Percentiles rank a stretch among this genome's conserved stretches.
These are phyloP conservation scores for Penicillium antarcticum DNA, from an alignment of 495 filamentous ascomycete species.

Conservation along the genomic window DNA sequence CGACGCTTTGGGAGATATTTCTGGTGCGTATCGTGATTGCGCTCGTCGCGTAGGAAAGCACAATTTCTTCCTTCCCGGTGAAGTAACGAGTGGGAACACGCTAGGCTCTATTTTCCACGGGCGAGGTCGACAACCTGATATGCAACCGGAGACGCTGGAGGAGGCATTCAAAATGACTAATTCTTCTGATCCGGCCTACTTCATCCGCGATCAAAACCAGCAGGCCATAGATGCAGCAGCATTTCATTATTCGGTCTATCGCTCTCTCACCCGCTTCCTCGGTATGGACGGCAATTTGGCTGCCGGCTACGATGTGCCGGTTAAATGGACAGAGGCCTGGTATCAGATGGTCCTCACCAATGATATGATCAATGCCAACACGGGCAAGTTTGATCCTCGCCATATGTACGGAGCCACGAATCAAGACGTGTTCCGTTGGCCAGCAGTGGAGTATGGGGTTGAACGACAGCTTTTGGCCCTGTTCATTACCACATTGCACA, in stretches of 20 bases:
- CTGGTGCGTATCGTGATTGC: constrained; percentile 51
- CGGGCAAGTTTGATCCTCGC: constrained; percentile 64
- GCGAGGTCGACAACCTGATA: constrained; percentile 57
- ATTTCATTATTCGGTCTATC: constrained; percentile 72
- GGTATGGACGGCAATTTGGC: constrained; percentile 62
- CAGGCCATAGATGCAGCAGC: constrained; percentile 63
- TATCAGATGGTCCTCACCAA: constrained; percentile 59
- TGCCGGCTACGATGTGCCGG: constrained; percentile 57
- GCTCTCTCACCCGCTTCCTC: constrained; percentile 62
- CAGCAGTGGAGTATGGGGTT: constrained; percentile 58
- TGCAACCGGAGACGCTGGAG: constrained; percentile 43
- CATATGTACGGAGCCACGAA: constrained; percentile 70
- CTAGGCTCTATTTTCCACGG: constrained; percentile 66
- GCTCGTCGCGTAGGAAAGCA: constrained; percentile 54
- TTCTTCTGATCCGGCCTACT: constrained; percentile 42
- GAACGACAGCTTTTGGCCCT: constrained; percentile 59
- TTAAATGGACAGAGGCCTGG: constrained; percentile 63
- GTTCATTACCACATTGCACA: constrained; percentile 61
- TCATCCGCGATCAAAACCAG: constrained; percentile 54
- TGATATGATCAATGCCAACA: constrained; percentile 64
- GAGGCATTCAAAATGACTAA: constrained; percentile 47
- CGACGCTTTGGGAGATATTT: constrained; percentile 59
- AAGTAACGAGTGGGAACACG: constrained; percentile 62
- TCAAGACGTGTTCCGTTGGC: constrained; percentile 77
- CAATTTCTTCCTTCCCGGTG: constrained; percentile 64